Conservation (phyloP, 1,284 basidiomycete genomes). For the Apiotrichum sp. region DNA sequence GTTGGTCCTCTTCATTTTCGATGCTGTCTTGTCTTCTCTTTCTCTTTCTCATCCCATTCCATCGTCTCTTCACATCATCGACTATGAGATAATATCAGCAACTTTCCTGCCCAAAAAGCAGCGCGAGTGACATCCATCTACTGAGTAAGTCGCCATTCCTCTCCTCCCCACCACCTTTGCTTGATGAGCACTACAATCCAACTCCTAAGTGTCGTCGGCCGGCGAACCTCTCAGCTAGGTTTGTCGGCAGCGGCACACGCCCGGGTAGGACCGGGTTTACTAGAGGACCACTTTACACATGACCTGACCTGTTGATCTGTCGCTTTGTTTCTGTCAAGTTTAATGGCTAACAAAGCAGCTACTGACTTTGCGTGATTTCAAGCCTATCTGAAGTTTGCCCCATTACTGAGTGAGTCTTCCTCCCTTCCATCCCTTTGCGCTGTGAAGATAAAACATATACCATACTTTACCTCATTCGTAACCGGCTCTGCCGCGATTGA, state of each 20-base stretch:
- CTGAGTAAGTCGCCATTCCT: conserved; percentile 9
- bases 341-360: conserved; percentile 5
- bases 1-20: no score
- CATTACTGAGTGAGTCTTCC: conserved; percentile 19
- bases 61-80: no score
- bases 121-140: neutral
- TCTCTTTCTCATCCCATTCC: no score
- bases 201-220: conserved; percentile 30
- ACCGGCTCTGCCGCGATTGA: conserved; percentile 36
- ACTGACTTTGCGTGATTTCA: neutral
- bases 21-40: no score
- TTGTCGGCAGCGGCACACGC: conserved; percentile 19
- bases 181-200: conserved; percentile 40
- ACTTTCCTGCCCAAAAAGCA: no score
- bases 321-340: no score
- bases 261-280: conserved; percentile 38
- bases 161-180: conserved; percentile 5
- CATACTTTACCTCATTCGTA: conserved; percentile 46
- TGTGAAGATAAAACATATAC: conserved; percentile 39
- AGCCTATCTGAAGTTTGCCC: no score
- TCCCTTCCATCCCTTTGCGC: conserved; percentile 15
- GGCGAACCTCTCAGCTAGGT: conserved; percentile 32
- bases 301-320: conserved; percentile 28
- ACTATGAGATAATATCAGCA: no score
- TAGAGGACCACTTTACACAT: conserved; percentile 42